Conservation (phyloP, 805 yeast genomes). For the Barnettozyma populi region DNA sequence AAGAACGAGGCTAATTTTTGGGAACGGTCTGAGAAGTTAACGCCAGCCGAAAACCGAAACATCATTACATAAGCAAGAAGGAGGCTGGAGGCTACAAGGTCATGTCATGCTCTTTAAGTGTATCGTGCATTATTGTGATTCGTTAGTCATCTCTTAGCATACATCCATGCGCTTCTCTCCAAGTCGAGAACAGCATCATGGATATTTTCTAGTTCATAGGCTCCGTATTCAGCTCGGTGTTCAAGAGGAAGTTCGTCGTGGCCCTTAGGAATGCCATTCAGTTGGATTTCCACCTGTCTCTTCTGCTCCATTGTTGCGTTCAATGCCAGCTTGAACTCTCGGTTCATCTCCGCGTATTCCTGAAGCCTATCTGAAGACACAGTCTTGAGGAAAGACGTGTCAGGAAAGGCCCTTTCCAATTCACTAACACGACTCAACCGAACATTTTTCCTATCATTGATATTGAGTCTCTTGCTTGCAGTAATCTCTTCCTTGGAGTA, state of each 20-base stretch:
- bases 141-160: constrained; percentile 1
- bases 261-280: background rate
- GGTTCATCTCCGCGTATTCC: constrained; percentile 17
- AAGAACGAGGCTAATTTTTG: background rate
- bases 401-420: constrained; percentile 20
- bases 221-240: background rate
- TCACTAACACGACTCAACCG: constrained; percentile 19
- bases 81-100: background rate
- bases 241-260: background rate
- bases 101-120: background rate
- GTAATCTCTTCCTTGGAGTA: constrained; percentile 24
- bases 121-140: background rate
- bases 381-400: constrained; percentile 14
- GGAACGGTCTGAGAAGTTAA: background rate
- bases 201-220: constrained; percentile 3
- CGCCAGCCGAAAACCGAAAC: background rate
- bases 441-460: constrained; percentile 22
- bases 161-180: constrained; percentile 8
- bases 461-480: constrained; percentile 20
- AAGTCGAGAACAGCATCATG: constrained; percentile 5
- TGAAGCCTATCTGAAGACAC: constrained; percentile 11
- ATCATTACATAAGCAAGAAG: background rate
- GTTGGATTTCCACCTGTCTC: background rate
- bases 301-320: background rate
- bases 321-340: constrained; percentile 11